Evolutionary conservation across 1,139 yeast species (phyloP).

Genomic region (Eremothecium gossypii): DNA sequence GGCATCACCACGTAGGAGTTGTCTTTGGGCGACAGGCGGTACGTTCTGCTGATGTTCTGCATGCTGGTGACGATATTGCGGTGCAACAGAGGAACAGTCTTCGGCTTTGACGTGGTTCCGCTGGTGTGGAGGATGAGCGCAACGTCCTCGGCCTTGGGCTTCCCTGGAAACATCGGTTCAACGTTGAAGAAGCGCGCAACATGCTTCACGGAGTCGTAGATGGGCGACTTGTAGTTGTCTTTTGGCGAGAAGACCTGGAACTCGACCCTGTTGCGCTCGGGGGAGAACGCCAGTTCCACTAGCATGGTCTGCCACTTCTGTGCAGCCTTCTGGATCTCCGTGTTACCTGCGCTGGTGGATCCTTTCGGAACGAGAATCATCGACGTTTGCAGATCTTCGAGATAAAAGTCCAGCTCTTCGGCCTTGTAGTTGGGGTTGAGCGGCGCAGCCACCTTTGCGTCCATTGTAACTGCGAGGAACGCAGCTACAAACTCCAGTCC

Average conservation of each 20-base stretch:
- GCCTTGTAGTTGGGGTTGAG: conserved; percentile 52
- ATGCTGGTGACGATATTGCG: conserved; percentile 50
- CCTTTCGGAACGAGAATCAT: conserved; percentile 51
- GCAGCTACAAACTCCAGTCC: conserved; percentile 46
- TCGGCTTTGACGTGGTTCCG: conserved; percentile 66
- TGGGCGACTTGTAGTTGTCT: conserved; percentile 19
- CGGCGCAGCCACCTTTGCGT: conserved; percentile 54
- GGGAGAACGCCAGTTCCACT: conserved; percentile 43
- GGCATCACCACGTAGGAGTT: conserved; percentile 61
- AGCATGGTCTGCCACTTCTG: conserved; percentile 37
- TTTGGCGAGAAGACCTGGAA: conserved; percentile 32
- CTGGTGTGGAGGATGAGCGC: conserved; percentile 61
- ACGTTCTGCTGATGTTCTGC: conserved; percentile 47
- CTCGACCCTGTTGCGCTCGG: conserved; percentile 33
- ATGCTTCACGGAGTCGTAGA: conserved; percentile 28
- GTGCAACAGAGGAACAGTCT: conserved; percentile 61
- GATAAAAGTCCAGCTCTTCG: conserved; percentile 51
- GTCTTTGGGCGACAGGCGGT: conserved; percentile 40
- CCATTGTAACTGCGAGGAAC: conserved; percentile 46
- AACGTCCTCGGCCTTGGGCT: conserved; percentile 39
- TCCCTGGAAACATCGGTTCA: conserved; percentile 32
- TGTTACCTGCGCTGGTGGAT: conserved; percentile 26
- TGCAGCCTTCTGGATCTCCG: conserved; percentile 45
- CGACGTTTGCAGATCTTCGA: conserved; percentile 47
- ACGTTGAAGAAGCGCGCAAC: conserved; percentile 28